phyloP scores from a whole-genome alignment of 2,329 filamentous ascomycete genomes.

The Fusarium proliferatum region DNA sequence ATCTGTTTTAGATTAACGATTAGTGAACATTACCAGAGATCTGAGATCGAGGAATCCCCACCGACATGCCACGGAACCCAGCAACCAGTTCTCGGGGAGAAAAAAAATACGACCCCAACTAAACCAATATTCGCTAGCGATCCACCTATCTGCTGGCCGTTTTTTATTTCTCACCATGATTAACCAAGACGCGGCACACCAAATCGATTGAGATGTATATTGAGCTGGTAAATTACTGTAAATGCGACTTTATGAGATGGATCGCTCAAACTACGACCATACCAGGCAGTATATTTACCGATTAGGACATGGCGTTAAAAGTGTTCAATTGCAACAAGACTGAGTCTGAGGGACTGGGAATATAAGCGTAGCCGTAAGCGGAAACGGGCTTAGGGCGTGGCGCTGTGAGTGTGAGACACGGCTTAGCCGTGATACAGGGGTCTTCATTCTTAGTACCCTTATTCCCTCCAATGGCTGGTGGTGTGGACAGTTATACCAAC shows the following conservation, averaged over 20 bases:
- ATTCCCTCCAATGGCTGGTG: neutral
- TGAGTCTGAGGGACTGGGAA: neutral
- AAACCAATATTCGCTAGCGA: neutral
- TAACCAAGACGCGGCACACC: neutral
- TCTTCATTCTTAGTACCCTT: neutral
- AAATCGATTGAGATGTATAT: neutral
- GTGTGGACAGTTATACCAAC: neutral
- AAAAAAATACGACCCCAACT: neutral
- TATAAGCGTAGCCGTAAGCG: no score
- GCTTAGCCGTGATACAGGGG: neutral
- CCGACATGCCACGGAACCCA: neutral
- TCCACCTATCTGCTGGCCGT: neutral
- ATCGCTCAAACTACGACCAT: neutral
- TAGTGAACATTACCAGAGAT: neutral
- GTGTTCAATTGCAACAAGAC: neutral
- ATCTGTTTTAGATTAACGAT: neutral
- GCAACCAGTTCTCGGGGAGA: neutral
- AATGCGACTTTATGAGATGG: neutral
- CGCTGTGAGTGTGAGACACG: neutral
- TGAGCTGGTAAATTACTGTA: neutral
- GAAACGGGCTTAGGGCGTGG: neutral
- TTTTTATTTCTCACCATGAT: no score
- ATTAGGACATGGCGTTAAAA: neutral
- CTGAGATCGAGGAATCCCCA: neutral
- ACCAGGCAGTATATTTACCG: no score